Evolutionary conservation across 495 filamentous ascomycete genomes (phyloP), one percentile per base, ranked within the genome.

Genomic region (Lineolata rhizophorae): DNA sequence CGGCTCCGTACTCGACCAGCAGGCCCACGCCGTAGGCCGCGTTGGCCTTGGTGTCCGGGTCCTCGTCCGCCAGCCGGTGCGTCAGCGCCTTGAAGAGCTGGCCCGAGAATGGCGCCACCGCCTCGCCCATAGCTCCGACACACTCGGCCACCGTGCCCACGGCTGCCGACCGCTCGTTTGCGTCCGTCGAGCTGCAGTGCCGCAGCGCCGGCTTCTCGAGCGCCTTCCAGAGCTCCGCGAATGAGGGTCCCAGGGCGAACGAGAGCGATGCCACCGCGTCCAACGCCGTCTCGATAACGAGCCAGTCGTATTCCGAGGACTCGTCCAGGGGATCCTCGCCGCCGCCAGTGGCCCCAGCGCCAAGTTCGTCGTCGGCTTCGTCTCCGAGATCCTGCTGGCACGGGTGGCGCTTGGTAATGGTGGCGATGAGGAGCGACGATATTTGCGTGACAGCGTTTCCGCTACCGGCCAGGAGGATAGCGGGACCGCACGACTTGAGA

Each of bases 241-340:
- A 95, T 41, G 70, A 71, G 12, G 63, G 53, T 15, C 90, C 90
- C 10, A 95, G 70, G 18, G 78, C 84, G 21, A 65, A 65, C 12
- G 85, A 70, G 18, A 97, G 62, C 18, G 76, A 78, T 24, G 79
- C 76, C 19, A 92, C 60, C 21, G 85, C 78, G 39, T 97, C 87
- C 37, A 95, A 63, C 10, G 79, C 82, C 12, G 80, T 93, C 54
- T 97, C 87, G 30, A 97, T 76, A 27, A 90, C 71, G 17, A 91
- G 66, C 87, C 87, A 95, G 56, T 95, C 87, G 47, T 85, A 94
- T 59, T 97, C 87, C 12, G 87, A 85, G 12, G 72, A 76, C 46
- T 87, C 82, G 20, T 84, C 74, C 18, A 71, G 57, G 17, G 68
- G 61, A 31, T 67, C 67, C 22, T 72, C 71, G n/a, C n/a, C n/a